Percentiles rank a stretch among this genome's conserved stretches.
Evolutionary conservation across 768 basidiomycete species (phyloP).

Genomic region (Phaffia australis): DNA sequence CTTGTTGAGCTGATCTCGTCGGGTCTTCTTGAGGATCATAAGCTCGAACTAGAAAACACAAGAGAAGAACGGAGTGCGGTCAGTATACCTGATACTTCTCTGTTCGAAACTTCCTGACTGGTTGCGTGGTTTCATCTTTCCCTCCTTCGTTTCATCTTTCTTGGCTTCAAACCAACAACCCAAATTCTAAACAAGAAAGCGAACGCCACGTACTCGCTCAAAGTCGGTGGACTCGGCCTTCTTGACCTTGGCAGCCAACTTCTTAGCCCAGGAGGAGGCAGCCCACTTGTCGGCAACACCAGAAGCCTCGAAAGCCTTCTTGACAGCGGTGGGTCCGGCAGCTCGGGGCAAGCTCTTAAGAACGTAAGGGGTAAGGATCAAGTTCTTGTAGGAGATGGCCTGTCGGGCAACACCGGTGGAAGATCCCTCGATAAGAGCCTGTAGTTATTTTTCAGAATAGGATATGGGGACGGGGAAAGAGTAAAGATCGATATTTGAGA

Average conservation of each 20-base stretch:
- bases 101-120: background rate
- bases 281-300: slow-evolving; percentile 78
- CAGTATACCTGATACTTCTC: background rate
- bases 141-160: slow-evolving; percentile 52
- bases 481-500: background rate
- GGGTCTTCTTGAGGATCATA: slow-evolving; percentile 24
- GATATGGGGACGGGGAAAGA: background rate
- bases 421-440: slow-evolving; percentile 96
- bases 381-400: slow-evolving; percentile 78
- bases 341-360: slow-evolving; percentile 75
- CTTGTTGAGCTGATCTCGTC: slow-evolving; percentile 33
- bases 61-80: background rate
- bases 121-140: slow-evolving; percentile 24
- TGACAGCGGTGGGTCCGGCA: slow-evolving; percentile 68
- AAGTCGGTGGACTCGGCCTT: slow-evolving; percentile 78
- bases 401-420: slow-evolving; percentile 85
- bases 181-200: background rate
- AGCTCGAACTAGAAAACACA: background rate
- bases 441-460: slow-evolving; percentile 1
- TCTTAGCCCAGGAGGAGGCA: slow-evolving; percentile 76
- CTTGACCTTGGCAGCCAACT: slow-evolving; percentile 60
- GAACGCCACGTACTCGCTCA: slow-evolving; percentile 41
- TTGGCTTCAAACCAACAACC: too few relatives aligned
- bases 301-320: slow-evolving; percentile 80
- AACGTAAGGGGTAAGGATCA: slow-evolving; percentile 76